Evolutionary conservation across 768 basidiomycete species (phyloP).

Genomic region (Boletus edulis): DNA sequence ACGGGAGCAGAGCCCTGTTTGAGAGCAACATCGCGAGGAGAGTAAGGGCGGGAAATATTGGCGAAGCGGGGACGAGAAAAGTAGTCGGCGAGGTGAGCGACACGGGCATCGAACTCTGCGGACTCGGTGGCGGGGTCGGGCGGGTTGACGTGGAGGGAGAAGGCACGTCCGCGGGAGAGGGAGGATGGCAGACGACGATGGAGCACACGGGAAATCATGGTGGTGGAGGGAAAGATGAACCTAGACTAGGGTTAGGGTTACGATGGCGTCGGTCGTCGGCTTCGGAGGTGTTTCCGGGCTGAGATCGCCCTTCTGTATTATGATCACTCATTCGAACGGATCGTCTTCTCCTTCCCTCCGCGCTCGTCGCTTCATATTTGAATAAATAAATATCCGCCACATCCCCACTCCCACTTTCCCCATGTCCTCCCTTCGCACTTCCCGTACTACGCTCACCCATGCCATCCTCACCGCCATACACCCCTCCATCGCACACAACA

Average conservation of each 20-base stretch:
- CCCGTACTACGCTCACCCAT: constrained; percentile 48
- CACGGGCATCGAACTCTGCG: constrained; percentile 56
- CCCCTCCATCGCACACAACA: constrained; percentile 37
- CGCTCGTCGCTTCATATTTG: constrained; percentile 19
- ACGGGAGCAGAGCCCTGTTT: constrained; percentile 89
- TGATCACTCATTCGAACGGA: neutral
- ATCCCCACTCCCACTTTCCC: neutral
- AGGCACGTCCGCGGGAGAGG: constrained; percentile 32
- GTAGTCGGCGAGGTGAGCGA: constrained; percentile 66
- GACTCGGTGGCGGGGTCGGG: constrained; percentile 59
- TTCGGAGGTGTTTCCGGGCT: constrained; percentile 7
- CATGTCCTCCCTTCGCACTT: constrained; percentile 31
- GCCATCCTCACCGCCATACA: constrained; percentile 50
- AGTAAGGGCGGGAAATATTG: constrained; percentile 74
- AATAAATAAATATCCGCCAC: constrained; percentile 14
- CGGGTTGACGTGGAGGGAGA: constrained; percentile 57
- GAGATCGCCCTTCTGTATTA: constrained; percentile 19
- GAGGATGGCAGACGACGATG: constrained; percentile 25
- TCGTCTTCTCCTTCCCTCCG: constrained; percentile 21
- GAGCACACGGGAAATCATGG: constrained; percentile 21
- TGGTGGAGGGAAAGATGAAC: constrained; percentile 31
- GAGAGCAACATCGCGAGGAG: constrained; percentile 73
- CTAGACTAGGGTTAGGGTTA: constrained; percentile 36
- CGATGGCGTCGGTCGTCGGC: constrained; percentile 3
- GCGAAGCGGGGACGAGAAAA: constrained; percentile 74